These are phyloP conservation scores for Chalaropsis ovoidea DNA, from an alignment of 2,329 filamentous ascomycete species.

Conservation along the genomic window DNA sequence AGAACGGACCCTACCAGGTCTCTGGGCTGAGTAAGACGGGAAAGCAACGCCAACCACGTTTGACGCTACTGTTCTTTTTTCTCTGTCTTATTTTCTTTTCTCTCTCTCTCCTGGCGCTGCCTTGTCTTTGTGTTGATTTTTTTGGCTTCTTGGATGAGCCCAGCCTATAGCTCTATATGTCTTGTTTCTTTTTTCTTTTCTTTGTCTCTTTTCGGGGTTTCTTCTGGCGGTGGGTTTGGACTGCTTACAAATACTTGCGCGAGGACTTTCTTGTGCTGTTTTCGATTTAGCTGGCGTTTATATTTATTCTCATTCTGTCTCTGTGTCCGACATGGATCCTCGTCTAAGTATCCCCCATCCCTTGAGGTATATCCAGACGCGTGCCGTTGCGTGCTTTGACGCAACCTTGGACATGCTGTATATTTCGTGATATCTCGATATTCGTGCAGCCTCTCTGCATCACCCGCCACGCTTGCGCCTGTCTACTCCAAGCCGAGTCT, in stretches of 20 bases:
- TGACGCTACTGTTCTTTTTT: neutral
- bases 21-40: too few relatives aligned
- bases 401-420: too few relatives aligned
- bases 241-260: neutral
- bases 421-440: too few relatives aligned
- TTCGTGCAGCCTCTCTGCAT: neutral
- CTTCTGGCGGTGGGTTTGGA: neutral
- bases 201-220: neutral
- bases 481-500: neutral
- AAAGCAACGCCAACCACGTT: slow-evolving; percentile 24
- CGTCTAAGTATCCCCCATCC: too few relatives aligned
- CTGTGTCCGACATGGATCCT: too few relatives aligned
- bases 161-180: neutral
- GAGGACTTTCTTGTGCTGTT: neutral
- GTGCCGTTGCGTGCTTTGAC: too few relatives aligned
- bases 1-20: too few relatives aligned
- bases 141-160: neutral
- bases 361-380: too few relatives aligned
- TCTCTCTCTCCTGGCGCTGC: neutral
- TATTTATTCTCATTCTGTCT: neutral
- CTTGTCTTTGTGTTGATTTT: neutral
- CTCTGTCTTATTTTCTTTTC: neutral
- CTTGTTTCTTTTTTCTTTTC: slow-evolving; percentile 15
- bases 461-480: neutral
- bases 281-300: slow-evolving; percentile 6